A percentile compares a stretch with the other conserved stretches of the same genome.
Evolutionary conservation across 177 flowering plant genomes (phyloP).

Genomic region (Vitis hybrid): DNA sequence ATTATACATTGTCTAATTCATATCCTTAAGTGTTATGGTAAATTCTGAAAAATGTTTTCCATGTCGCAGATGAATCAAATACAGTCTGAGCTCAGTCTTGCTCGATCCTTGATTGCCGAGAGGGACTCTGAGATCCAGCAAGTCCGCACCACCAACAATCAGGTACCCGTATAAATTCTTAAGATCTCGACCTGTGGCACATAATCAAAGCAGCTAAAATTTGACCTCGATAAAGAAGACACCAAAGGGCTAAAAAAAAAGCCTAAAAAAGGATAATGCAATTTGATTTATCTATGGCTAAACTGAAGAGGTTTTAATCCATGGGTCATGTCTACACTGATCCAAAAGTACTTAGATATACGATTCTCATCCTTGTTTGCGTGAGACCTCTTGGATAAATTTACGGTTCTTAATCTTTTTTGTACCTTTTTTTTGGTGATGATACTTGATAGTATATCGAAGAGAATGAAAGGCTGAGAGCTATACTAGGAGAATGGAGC

Average conservation of each 20-base stretch:
- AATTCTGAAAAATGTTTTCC: neutral
- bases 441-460: slow-evolving; percentile 67
- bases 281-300: neutral
- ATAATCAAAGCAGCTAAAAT: neutral
- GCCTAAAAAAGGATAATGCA: no score
- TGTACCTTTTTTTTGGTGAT: neutral
- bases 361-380: neutral
- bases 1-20: neutral
- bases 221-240: no score
- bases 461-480: slow-evolving; percentile 95
- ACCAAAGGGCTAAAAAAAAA: no score
- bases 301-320: no score
- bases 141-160: slow-evolving; percentile 74
- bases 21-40: neutral
- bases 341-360: no score
- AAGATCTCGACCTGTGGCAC: neutral
- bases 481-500: slow-evolving; percentile 96
- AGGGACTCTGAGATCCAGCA: slow-evolving; percentile 79
- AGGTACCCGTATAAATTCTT: slow-evolving; percentile 40
- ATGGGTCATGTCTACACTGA: no score
- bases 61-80: slow-evolving; percentile 79
- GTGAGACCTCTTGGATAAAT: neutral
- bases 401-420: no score
- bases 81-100: slow-evolving; percentile 90
- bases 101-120: slow-evolving; percentile 93